Evolutionary conservation across 768 basidiomycete species (phyloP).

Genomic region (Xanthoconium stramineum): DNA sequence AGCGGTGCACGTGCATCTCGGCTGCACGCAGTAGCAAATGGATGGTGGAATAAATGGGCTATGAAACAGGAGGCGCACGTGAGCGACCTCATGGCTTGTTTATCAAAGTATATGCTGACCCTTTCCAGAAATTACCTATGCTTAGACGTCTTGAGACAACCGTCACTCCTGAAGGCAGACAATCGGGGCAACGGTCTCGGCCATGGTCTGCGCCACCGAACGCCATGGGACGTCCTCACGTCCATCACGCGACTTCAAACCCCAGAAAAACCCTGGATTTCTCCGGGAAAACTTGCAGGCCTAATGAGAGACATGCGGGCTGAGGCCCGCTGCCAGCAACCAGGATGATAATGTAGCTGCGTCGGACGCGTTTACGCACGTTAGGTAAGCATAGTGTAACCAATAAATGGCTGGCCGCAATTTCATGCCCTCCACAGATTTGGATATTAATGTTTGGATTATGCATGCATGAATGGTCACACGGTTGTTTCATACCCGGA

Average conservation of each 20-base stretch:
- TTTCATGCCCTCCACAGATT: constrained; percentile 5
- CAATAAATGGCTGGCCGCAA: constrained; percentile 3
- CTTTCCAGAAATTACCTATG: constrained; percentile 29
- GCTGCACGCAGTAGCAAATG: constrained; percentile 40
- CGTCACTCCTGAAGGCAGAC: constrained; percentile 43
- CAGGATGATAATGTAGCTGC: constrained; percentile 2
- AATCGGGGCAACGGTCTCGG: constrained; percentile 28
- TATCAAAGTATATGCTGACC: constrained; percentile 4
- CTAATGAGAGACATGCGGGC: constrained; percentile 10
- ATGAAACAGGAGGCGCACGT: constrained; percentile 26
- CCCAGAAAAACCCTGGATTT: constrained; percentile 18
- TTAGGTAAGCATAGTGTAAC: constrained; percentile 9
- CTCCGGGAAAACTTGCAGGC: constrained; percentile 6
- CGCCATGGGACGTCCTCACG: constrained; percentile 17
- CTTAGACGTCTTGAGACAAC: constrained; percentile 47
- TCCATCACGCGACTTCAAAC: constrained; percentile 14
- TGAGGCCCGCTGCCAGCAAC: constrained; percentile 6
- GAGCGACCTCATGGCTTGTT: constrained; percentile 14
- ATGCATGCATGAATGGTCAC: constrained; percentile 8
- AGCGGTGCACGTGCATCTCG: constrained; percentile 28
- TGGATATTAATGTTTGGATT: constrained; percentile 24
- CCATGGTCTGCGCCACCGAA: constrained; percentile 27
- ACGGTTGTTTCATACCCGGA: constrained; percentile 24
- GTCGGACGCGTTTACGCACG: constrained; percentile 8
- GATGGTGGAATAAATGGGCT: constrained; percentile 54